phyloP scores from a whole-genome alignment of 345 rosid species.

The sweet orange (Citrus sinensis) region DVS_A1.0 CM039167.1:22394501-22395000 shows the following conservation, averaged over 20 bases:
- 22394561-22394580: not conserved
- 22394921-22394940: not conserved
- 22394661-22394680: not conserved
- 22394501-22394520: not conserved
- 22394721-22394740: not conserved
- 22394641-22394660: not conserved
- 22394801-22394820: conserved; percentile 48
- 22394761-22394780: not conserved
- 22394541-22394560: not conserved
- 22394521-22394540: not conserved
- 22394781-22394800: not conserved
- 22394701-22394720: not conserved
- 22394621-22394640: not conserved
- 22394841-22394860: not conserved
- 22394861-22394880: not conserved
- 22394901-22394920: not conserved
- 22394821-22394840: conserved; percentile 4
- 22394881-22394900: not conserved
- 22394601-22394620: not conserved
- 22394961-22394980: not conserved
- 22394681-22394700: not conserved
- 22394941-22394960: not conserved
- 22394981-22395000: not conserved
- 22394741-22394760: not conserved
- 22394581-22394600: not conserved